A percentile compares a stretch with the other conserved stretches of the same genome.
phyloP scores from a whole-genome alignment of 805 yeast species.

The Yarrowia sp. region DNA sequence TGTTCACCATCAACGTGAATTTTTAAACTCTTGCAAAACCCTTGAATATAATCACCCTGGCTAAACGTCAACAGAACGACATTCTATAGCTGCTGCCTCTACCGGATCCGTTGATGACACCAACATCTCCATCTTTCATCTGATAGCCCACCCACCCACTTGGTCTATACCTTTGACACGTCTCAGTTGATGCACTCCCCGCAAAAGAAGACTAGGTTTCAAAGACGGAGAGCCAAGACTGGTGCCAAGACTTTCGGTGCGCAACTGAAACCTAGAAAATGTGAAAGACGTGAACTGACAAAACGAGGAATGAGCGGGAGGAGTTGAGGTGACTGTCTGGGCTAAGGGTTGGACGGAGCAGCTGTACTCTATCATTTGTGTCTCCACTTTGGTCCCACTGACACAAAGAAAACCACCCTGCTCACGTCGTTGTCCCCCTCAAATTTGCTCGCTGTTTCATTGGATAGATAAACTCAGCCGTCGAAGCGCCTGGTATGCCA shows the following conservation, averaged over 20 bases:
- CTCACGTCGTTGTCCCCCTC: neutral
- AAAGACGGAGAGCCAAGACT: conserved; percentile 8
- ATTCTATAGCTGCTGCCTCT: no score
- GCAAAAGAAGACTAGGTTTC: neutral
- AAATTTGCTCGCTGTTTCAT: conserved; percentile 21
- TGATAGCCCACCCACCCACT: conserved; percentile 3
- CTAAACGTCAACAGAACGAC: no score
- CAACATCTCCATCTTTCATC: neutral
- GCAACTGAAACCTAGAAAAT: conserved; percentile 7
- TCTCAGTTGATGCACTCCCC: conserved; percentile 5
- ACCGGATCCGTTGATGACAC: no score
- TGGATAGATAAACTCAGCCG: conserved; percentile 5
- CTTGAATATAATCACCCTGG: no score
- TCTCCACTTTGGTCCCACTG: no score
- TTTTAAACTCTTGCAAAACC: no score
- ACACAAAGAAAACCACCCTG: no score
- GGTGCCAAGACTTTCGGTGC: conserved; percentile 16
- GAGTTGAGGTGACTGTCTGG: neutral
- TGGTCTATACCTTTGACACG: no score
- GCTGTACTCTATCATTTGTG: no score
- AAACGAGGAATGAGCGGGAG: no score
- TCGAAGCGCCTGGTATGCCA: neutral
- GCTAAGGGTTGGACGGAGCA: neutral
- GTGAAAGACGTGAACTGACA: neutral
- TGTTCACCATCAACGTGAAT: no score